A percentile compares a stretch with the other conserved stretches of the same genome.
Evolutionary conservation across 1,284 basidiomycete species (phyloP).

Genomic region (Ganoderma lucidum): DNA sequence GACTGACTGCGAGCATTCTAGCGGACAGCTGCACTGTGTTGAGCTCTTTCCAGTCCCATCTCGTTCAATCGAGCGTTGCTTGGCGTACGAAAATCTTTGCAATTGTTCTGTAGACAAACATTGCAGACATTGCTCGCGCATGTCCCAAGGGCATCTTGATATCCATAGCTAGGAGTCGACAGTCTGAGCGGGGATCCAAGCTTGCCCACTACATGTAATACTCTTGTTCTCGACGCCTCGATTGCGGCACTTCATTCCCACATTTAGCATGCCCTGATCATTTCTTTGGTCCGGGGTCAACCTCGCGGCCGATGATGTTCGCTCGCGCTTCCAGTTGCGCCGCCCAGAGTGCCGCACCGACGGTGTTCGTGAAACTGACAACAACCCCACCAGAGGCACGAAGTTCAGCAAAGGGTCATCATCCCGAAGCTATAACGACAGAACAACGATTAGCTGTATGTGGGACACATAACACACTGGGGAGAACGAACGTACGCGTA

Average conservation of each 20-base stretch:
- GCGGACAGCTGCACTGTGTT: too few relatives aligned
- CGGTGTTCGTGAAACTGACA: slow-evolving; percentile 62
- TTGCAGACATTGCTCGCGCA: too few relatives aligned
- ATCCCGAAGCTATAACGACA: slow-evolving; percentile 60
- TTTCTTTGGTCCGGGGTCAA: slow-evolving; percentile 5
- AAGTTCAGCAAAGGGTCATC: slow-evolving; percentile 66
- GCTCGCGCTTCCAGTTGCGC: slow-evolving; percentile 60
- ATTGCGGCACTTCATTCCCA: background rate
- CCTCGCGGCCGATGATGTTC: slow-evolving; percentile 36
- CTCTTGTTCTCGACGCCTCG: background rate
- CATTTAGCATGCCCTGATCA: slow-evolving; percentile 6
- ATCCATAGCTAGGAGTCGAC: too few relatives aligned
- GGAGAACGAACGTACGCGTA: slow-evolving; percentile 48
- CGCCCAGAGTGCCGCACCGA: slow-evolving; percentile 80
- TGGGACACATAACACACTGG: background rate
- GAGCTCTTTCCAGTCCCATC: too few relatives aligned
- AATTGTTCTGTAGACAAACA: too few relatives aligned
- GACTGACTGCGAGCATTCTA: background rate
- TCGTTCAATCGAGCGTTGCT: too few relatives aligned
- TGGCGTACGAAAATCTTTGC: too few relatives aligned
- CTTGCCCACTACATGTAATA: background rate
- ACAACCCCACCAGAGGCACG: slow-evolving; percentile 63
- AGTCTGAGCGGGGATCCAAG: too few relatives aligned
- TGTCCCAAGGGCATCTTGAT: too few relatives aligned
- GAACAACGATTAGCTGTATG: background rate